phyloP scores from a whole-genome alignment of 2,329 filamentous ascomycete species.

The Myriosclerotinia curreyana region DNA sequence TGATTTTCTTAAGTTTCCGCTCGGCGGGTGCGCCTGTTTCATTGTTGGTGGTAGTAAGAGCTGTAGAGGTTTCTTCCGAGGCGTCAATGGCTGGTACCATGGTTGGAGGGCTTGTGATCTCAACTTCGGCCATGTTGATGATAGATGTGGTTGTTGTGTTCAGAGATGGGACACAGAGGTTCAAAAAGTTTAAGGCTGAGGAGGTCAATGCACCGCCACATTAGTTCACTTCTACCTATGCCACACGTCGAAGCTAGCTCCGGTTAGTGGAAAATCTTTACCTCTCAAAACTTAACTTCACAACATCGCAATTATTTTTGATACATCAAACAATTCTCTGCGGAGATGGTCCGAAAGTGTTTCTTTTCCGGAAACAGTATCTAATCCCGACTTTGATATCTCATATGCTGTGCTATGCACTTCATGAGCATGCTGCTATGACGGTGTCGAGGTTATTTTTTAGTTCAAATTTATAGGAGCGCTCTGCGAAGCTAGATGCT shows the following conservation, averaged over 20 bases:
- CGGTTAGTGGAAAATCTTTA: background rate
- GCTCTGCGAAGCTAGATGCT: background rate
- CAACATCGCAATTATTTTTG: background rate
- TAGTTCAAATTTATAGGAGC: background rate
- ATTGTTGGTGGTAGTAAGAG: constrained; percentile 34
- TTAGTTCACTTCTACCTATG: background rate
- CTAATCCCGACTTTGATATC: background rate
- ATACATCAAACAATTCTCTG: background rate
- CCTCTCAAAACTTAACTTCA: background rate
- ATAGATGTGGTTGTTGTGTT: constrained; percentile 21
- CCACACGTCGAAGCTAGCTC: background rate
- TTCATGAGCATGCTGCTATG: background rate
- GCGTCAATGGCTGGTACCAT: constrained; percentile 27
- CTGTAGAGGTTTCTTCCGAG: constrained; percentile 28
- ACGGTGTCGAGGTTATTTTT: background rate
- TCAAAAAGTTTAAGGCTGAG: constrained; percentile 24
- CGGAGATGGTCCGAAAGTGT: too few species aligned
- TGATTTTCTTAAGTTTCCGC: constrained; percentile 80
- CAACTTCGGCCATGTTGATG: constrained; percentile 33
- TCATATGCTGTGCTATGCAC: background rate
- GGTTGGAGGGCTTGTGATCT: constrained; percentile 30
- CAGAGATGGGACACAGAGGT: background rate
- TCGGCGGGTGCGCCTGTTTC: constrained; percentile 34
- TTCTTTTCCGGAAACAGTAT: background rate
- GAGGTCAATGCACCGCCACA: constrained; percentile 18